These are phyloP conservation scores for Lagenaria siceraria DNA, from an alignment of 306 rosid species.

Conservation along the genomic window DNA sequence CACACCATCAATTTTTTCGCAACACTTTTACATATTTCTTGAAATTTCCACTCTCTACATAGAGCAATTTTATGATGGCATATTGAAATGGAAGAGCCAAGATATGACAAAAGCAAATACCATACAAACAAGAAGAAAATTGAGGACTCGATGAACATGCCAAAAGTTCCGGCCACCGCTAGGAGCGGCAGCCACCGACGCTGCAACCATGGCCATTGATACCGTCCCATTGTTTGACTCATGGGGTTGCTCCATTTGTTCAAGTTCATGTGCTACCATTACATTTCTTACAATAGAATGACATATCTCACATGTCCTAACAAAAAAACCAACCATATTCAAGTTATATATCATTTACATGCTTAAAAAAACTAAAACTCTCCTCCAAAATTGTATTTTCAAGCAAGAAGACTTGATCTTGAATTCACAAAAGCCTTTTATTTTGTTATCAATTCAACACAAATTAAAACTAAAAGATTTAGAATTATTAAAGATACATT, in stretches of 20 bases:
- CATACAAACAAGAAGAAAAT: constrained; percentile 50
- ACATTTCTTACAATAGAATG: constrained; percentile 40
- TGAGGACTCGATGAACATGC: constrained; percentile 54
- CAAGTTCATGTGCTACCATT: constrained; percentile 7
- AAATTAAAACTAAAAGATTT: too few relatives aligned
- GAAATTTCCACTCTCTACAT: not conserved
- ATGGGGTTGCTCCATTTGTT: not conserved
- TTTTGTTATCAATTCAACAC: too few relatives aligned
- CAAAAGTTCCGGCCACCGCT: constrained; percentile 31
- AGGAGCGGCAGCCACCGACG: not conserved
- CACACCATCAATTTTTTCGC: not conserved
- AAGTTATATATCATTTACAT: not conserved
- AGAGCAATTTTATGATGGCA: constrained; percentile 9
- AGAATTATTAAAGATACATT: not conserved
- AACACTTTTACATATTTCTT: not conserved
- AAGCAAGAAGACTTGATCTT: not conserved
- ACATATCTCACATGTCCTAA: constrained; percentile 60
- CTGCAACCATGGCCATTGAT: constrained; percentile 7
- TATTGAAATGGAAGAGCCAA: constrained; percentile 55
- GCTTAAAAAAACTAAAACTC: too few relatives aligned
- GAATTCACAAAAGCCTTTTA: too few relatives aligned
- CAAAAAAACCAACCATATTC: constrained; percentile 7
- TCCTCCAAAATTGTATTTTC: not conserved
- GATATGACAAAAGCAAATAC: constrained; percentile 57
- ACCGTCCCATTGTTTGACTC: not conserved